phyloP scores from a whole-genome alignment of 495 filamentous ascomycete genomes.

The Trichoderma parareesei region DNA sequence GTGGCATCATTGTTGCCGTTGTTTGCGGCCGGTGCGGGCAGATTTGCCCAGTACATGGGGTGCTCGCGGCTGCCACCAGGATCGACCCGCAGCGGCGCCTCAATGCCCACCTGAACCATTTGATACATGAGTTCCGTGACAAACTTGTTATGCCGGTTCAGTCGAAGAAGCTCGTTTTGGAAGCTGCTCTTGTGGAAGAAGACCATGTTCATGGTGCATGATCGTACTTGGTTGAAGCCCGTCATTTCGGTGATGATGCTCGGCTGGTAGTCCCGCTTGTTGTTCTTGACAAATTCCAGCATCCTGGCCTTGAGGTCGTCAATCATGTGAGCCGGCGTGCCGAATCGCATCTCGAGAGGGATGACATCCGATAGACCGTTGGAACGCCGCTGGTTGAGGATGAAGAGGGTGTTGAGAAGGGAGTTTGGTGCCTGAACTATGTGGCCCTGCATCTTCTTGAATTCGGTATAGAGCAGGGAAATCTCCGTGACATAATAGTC shows the following conservation, averaged over 20 bases:
- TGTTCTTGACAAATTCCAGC: conserved; percentile 71
- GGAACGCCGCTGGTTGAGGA: conserved; percentile 87
- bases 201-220: conserved; percentile 82
- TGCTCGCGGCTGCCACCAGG: conserved; percentile 50
- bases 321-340: conserved; percentile 80
- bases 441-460: conserved; percentile 97
- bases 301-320: conserved; percentile 76
- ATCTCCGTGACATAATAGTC: conserved; percentile 97
- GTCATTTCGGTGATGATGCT: conserved; percentile 87
- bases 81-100: conserved; percentile 71
- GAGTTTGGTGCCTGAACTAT: conserved; percentile 94
- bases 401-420: conserved; percentile 85
- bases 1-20: background rate
- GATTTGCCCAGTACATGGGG: conserved; percentile 37
- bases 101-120: conserved; percentile 76
- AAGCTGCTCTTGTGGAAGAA: conserved; percentile 94
- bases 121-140: conserved; percentile 87
- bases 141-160: conserved; percentile 89
- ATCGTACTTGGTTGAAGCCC: conserved; percentile 48
- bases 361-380: conserved; percentile 84
- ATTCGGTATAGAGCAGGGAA: conserved; percentile 90
- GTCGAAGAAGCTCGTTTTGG: conserved; percentile 86
- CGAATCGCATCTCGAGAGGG: conserved; percentile 77
- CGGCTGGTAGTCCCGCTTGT: conserved; percentile 86
- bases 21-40: conserved; percentile 6